Base-by-base conservation (phyloP, 345 rosid species). In the Angophora floribunda region DNA sequence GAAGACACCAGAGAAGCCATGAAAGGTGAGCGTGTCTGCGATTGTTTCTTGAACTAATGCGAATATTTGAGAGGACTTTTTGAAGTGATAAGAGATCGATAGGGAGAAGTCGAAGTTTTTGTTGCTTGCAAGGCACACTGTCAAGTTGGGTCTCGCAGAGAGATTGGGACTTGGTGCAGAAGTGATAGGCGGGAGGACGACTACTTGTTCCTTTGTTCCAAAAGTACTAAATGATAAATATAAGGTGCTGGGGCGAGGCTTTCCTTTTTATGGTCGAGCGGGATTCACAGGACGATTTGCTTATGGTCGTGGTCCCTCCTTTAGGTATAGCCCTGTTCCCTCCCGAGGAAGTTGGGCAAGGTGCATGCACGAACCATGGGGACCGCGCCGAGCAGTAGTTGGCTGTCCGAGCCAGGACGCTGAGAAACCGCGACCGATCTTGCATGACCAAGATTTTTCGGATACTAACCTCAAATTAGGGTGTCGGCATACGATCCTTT, bases 1-100 rank as follows among this genome's bases (percentile, higher is more conserved):
- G 87, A 84, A 85, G 50, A 85, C 51, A 85, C 86, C 17, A 85
- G 87, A 32, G 89, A 84, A 82, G 89, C 89, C 89, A 88, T 88
- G 59, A 67, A 30, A 13, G 89, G 12, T 75, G 84, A 11, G 82
- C 19, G 84, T 1, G 21, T 22, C 49, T 41, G 84, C 49, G 22
- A 75, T 75, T 4, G 49, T 75, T 75, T 75, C 84, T 75, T 75
- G 49, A 75, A 75, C 49, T 5, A 36, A 36, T 1, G 84, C 41
- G 49, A 49, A 6, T 75, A 41, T 41, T 41, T 75, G 41, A 75
- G 45, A 19, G 13, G 84, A 41, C 49, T 41, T 75, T 36, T 12
- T 41, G 84, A 41, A 41, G 49, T 44, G 84, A 7, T 36, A 36
- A 75, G 84, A 75, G 84, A 19, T 41, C 49, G 84, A 44, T 10